Base-by-base conservation (phyloP, 306 rosid genomes). In the Inga leiocalycina region DNA sequence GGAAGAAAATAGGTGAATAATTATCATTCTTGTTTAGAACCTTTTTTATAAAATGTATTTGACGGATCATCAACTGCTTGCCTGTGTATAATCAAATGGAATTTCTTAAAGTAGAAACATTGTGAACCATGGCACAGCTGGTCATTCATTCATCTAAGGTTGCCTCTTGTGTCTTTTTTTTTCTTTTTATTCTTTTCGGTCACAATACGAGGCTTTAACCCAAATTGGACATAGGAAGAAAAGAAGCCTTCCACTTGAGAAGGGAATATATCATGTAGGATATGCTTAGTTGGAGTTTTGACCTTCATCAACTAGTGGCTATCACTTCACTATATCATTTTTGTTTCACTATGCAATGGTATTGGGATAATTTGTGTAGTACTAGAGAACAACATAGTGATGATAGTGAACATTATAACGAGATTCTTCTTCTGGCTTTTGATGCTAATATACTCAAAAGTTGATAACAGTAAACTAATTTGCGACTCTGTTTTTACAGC, bases 1-100 rank as follows among this genome's bases (percentile, higher is more conserved):
- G 96, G 94, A 90, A 87, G 80, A 59, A 76, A 71, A 86, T 90
- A 87, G 92, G 94, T 87, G 45, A 72, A 71, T 75, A 79, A 6
- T 75, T 65, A 19, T 62, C 64, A 48, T 45, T 81, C 39, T 81
- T 17, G 14, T 14, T 70, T 77, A 72, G 64, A 67, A 67, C 79
- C 41, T 15, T 16, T 1, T 52, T 52, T 0, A 12, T 48, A 14
- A 13, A 48, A 48, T 2, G 17, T 13, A 48, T 12, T 1, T 48
- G 54, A 17, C 54, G 10, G 17, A 12, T 9, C 1, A 48, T 48
- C 54, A 13, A 48, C 54, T 48, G 13, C 54, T 48, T 13, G 54
- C 16, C 6, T 48, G 54, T 16, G n/a, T 15, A 20, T 15, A 16
- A 52, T 44, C 61, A 61, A 17, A 35, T 71, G 82, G 79, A 20